Conservation (phyloP, 106 monocot species). For the Apostasia shenzhenica region DNA sequence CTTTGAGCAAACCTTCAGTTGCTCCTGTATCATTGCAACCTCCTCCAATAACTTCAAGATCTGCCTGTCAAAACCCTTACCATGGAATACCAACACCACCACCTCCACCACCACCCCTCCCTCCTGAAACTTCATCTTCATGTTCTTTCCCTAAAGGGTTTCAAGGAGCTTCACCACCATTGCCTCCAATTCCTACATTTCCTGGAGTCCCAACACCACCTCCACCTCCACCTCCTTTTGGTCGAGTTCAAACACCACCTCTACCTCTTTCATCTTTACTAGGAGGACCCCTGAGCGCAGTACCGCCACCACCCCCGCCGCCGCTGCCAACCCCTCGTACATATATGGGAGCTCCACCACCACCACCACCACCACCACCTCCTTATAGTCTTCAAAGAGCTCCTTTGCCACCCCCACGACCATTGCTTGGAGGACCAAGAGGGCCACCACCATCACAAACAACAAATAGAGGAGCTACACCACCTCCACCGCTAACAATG, state of each 20-base stretch:
- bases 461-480: neutral
- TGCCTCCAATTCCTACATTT: neutral
- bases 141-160: neutral
- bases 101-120: slow-evolving; percentile 1
- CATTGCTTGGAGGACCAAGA: neutral
- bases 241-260: neutral
- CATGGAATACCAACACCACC: neutral
- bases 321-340: slow-evolving; percentile 1
- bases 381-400: neutral
- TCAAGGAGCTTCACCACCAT: neutral
- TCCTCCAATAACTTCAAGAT: neutral
- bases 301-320: neutral
- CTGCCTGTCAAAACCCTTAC: neutral
- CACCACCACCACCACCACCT: neutral
- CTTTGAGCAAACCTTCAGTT: neutral
- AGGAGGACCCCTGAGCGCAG: neutral
- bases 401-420: neutral
- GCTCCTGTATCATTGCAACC: neutral
- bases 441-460: too few relatives aligned
- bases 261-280: neutral
- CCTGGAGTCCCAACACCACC: neutral
- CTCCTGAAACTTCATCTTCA: neutral
- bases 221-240: neutral
- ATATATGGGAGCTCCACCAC: neutral
- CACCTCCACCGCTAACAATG: neutral